These are phyloP conservation scores for Hypoxylon rickii DNA, from an alignment of 495 filamentous ascomycete genomes.

Conservation along the genomic window DNA sequence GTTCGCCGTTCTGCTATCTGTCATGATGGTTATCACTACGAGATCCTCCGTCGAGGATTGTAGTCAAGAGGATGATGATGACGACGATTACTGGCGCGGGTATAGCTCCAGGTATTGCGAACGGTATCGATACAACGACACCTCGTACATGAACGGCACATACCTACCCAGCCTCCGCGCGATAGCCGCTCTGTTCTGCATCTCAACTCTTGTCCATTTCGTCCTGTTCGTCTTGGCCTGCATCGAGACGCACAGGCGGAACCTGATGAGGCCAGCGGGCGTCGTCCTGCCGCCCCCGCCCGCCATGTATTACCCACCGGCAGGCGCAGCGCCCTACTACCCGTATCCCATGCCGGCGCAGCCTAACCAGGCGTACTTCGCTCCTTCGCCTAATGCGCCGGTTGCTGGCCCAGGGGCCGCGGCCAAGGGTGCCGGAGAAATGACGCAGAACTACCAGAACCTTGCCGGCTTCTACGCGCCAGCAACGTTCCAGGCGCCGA, in stretches of 20 bases:
- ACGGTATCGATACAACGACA: background rate
- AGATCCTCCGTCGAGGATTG: background rate
- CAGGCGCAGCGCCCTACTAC: constrained; percentile 27
- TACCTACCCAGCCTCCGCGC: constrained; percentile 28
- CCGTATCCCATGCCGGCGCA: constrained; percentile 29
- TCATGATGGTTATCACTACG: background rate
- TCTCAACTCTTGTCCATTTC: constrained; percentile 39
- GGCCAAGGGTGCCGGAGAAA: background rate
- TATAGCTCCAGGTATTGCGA: constrained; percentile 22
- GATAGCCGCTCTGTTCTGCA: constrained; percentile 23
- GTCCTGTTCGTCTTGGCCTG: constrained; percentile 51
- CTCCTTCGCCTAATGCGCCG: background rate
- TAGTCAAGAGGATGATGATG: constrained; percentile 7
- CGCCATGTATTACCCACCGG: constrained; percentile 24
- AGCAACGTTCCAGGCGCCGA: background rate
- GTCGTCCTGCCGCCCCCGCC: constrained; percentile 20
- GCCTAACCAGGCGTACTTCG: constrained; percentile 9
- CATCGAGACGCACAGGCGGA: constrained; percentile 44
- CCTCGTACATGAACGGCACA: constrained; percentile 6
- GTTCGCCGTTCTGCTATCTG: constrained; percentile 24
- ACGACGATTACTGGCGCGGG: background rate
- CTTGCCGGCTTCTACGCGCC: constrained; percentile 35
- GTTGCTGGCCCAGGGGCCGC: background rate
- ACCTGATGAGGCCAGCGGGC: constrained; percentile 22
- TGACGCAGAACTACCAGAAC: constrained; percentile 23